A percentile compares a stretch with the other conserved stretches of the same genome.
phyloP scores from a whole-genome alignment of 768 basidiomycete species.

The Boletus huronensis region DNA sequence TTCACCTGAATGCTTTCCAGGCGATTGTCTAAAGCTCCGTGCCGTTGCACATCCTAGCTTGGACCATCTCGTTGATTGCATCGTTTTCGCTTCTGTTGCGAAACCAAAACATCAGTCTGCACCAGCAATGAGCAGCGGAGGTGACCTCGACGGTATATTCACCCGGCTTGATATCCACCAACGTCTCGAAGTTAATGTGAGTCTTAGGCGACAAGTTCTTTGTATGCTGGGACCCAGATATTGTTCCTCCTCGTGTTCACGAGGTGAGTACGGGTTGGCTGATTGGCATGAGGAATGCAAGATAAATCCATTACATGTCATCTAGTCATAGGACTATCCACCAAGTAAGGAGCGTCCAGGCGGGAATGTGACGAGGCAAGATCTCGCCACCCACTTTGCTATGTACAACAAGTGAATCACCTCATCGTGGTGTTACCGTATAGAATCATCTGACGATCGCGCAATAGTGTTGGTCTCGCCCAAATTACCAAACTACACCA shows the following conservation, averaged over 20 bases:
- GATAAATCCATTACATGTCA: not conserved
- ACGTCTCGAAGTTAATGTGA: not conserved
- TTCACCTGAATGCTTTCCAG: slow-evolving; percentile 25
- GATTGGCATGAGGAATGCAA: not conserved
- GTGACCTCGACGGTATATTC: slow-evolving; percentile 53
- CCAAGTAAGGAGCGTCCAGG: slow-evolving; percentile 53
- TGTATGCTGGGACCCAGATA: slow-evolving; percentile 65
- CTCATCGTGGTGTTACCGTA: not conserved
- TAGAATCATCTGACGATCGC: not conserved
- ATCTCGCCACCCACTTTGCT: slow-evolving; percentile 65
- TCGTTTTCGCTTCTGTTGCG: slow-evolving; percentile 62
- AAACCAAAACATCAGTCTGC: slow-evolving; percentile 56
- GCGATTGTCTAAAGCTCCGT: slow-evolving; percentile 62
- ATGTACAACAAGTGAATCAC: slow-evolving; percentile 54
- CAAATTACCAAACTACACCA: slow-evolving; percentile 53
- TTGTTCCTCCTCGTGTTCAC: slow-evolving; percentile 52
- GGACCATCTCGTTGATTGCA: slow-evolving; percentile 59
- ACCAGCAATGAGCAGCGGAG: slow-evolving; percentile 68
- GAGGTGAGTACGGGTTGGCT: slow-evolving; percentile 38
- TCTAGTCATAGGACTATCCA: slow-evolving; percentile 65
- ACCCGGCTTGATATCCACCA: not conserved
- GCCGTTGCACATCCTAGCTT: slow-evolving; percentile 51
- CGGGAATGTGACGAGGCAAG: slow-evolving; percentile 46
- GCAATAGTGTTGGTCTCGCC: slow-evolving; percentile 52
- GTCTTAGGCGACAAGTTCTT: slow-evolving; percentile 58